Evolutionary conservation across 257 asterid species (phyloP), one percentile per base, ranked within the genome.

Genomic region (Henckelia pumila): DNA sequence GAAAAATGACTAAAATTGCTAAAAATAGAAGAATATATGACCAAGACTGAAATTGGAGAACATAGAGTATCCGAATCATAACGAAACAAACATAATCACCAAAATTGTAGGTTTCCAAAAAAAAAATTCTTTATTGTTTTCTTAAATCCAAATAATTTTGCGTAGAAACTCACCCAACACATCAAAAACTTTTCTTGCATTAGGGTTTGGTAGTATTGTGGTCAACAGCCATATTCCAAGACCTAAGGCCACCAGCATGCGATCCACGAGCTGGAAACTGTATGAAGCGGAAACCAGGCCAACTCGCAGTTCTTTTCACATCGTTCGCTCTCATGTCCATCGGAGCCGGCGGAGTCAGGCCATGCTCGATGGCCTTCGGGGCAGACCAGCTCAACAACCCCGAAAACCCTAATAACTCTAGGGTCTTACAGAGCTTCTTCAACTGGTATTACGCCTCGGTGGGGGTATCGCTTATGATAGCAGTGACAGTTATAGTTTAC

Each of bases 311-410:
- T 73, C 93, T 89, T 29, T 78, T 85, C 68, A 33, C 80, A 5
- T 75, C 89, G 17, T 80, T 87, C 64, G 87, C 78, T 2, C 81
- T 89, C 2, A 75, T 87, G 80, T 69, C 96, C 0, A 69, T 85
- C 5, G 95, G 96, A 5, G 75, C 93, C 0, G 96, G 93, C 7
- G 96, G 96, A 19, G 77, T 89, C 53, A 56, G 93, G 75, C 89
- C 96, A 1, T 89, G 95, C 63, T 85, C 95, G 29, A 30, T 89
- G 44, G 93, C 95, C 2, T 89, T 89, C 61, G 96, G 95, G 7
- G 96, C 96, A 0, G 96, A 89, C 73, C 96, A 89, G 69, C 78
- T 84, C 68, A 79, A 87, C 76, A 66, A 79, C 33, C 91, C 84
- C 0, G 29, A 71, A 7, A 81, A 85, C 68, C 89, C 91, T 0